A percentile compares a stretch with the other conserved stretches of the same genome.
Conservation (phyloP, 2,329 filamentous ascomycete species). For the Fusarium cicatricum region DNA sequence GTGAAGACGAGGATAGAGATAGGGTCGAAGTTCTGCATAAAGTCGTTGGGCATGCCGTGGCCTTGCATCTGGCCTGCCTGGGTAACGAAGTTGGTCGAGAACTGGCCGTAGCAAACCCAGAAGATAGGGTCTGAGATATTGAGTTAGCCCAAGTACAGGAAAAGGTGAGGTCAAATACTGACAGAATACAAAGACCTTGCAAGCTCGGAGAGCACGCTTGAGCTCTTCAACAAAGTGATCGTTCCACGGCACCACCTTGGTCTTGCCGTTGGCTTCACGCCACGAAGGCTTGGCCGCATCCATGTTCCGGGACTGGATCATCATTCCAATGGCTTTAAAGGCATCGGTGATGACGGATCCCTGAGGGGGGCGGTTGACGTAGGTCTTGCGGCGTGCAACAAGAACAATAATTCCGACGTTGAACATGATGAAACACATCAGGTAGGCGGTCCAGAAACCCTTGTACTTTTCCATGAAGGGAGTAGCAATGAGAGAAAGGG, state of each 20-base stretch:
- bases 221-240: constrained; percentile 77
- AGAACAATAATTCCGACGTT: constrained; percentile 64
- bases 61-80: constrained; percentile 66
- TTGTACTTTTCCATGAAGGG: constrained; percentile 72
- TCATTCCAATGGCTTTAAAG: constrained; percentile 59
- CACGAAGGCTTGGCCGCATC: constrained; percentile 73
- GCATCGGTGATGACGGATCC: constrained; percentile 72
- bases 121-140: constrained; percentile 61
- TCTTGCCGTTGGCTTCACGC: constrained; percentile 61
- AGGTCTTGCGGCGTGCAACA: constrained; percentile 55
- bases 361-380: constrained; percentile 62
- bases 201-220: constrained; percentile 71
- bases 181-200: constrained; percentile 73
- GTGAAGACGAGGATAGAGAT: constrained; percentile 73
- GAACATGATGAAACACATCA: constrained; percentile 68
- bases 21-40: constrained; percentile 74
- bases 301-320: constrained; percentile 52
- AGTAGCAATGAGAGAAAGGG: constrained; percentile 71
- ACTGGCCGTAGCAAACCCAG: constrained; percentile 74
- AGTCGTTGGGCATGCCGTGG: constrained; percentile 73
- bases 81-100: constrained; percentile 72
- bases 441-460: constrained; percentile 73
- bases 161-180: constrained; percentile 12
- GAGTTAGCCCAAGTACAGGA: not conserved
- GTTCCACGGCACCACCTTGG: constrained; percentile 63